Conservation (phyloP, 495 filamentous ascomycete genomes). For the Aspergillus mulundensis region DNA sequence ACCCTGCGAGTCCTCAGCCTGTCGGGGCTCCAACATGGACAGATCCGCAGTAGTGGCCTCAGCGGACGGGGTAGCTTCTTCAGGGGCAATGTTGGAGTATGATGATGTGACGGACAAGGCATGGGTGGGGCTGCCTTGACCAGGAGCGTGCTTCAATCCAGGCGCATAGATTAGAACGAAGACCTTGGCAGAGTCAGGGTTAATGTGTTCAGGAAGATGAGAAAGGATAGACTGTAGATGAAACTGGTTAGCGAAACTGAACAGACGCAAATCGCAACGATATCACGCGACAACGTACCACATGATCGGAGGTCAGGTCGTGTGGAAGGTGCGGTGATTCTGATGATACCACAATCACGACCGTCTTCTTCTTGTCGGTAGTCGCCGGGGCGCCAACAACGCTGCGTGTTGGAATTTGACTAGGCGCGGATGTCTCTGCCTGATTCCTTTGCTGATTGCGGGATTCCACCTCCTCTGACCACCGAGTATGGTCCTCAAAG, state of each 20-base stretch:
- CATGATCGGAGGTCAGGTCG: conserved; percentile 66
- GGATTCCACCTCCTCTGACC: conserved; percentile 73
- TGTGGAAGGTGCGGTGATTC: conserved; percentile 56
- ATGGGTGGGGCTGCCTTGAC: conserved; percentile 32
- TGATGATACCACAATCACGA: conserved; percentile 81
- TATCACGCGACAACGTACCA: conserved; percentile 52
- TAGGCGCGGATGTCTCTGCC: conserved; percentile 21
- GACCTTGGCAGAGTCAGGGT: conserved; percentile 63
- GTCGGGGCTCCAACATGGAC: conserved; percentile 43
- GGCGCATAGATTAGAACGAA: conserved; percentile 89
- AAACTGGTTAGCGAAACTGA: conserved; percentile 16
- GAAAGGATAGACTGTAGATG: conserved; percentile 75
- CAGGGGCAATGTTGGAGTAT: conserved; percentile 78
- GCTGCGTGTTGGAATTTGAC: conserved; percentile 23
- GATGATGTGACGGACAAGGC: conserved; percentile 73
- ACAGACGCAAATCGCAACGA: neutral
- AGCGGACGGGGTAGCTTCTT: conserved; percentile 66
- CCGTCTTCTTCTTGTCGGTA: conserved; percentile 49
- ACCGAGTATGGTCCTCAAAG: conserved; percentile 77
- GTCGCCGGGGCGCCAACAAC: conserved; percentile 15
- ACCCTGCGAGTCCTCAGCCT: conserved; percentile 31
- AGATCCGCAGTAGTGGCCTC: conserved; percentile 56
- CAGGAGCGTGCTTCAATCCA: conserved; percentile 60
- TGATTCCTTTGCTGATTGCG: conserved; percentile 35
- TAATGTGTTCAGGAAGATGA: conserved; percentile 71